phyloP scores from a whole-genome alignment of 768 basidiomycete genomes.

The Heimioporus sp. region DNA sequence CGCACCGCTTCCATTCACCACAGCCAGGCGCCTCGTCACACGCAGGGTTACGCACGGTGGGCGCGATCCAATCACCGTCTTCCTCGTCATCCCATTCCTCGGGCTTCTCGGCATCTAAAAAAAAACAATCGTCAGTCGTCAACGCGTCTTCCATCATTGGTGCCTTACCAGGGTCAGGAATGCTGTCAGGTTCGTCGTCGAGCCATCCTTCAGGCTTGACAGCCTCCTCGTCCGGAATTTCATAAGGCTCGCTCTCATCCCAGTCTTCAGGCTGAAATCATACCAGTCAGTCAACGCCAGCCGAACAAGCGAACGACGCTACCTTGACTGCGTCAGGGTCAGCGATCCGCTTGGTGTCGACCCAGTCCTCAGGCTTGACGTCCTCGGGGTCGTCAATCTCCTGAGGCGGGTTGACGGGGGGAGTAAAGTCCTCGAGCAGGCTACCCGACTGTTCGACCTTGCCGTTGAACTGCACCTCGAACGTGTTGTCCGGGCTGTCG shows the following conservation, averaged over 20 bases:
- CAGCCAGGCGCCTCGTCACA: conserved; percentile 91
- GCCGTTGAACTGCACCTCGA: conserved; percentile 88
- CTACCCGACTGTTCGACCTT: conserved; percentile 74
- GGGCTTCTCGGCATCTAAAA: conserved; percentile 81
- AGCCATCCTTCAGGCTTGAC: conserved; percentile 95
- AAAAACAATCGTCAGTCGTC: neutral
- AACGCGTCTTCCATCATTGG: neutral
- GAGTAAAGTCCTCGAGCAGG: conserved; percentile 91
- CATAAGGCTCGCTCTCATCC: conserved; percentile 96
- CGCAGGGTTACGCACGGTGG: conserved; percentile 85
- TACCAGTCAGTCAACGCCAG: neutral
- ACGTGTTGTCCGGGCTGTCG: conserved; percentile 87
- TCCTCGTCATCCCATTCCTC: conserved; percentile 99
- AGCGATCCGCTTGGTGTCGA: conserved; percentile 81
- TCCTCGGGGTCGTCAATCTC: conserved; percentile 95
- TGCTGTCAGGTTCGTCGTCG: conserved; percentile 73
- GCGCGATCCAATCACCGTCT: conserved; percentile 97
- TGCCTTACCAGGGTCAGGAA: conserved; percentile 81
- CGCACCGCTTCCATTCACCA: conserved; percentile 86
- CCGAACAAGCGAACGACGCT: neutral
- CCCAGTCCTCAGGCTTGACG: conserved; percentile 90
- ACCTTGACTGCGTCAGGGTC: conserved; percentile 86
- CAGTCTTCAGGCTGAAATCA: conserved; percentile 76
- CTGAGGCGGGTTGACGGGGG: conserved; percentile 86
- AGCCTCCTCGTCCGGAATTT: conserved; percentile 85